phyloP scores from a whole-genome alignment of 257 asterid genomes.

The Henckelia pumila region DNA sequence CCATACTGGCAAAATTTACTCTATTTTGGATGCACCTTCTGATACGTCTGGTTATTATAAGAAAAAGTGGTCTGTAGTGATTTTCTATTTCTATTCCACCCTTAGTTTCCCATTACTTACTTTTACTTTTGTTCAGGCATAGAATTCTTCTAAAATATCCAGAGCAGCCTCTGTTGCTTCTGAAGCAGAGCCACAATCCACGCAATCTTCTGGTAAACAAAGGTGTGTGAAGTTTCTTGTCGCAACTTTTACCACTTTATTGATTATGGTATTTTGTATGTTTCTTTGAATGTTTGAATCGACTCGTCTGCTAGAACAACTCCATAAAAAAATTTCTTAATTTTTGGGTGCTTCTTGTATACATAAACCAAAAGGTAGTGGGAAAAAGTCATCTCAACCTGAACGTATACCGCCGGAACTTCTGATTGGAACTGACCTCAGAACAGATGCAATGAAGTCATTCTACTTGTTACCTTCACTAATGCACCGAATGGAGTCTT shows the following conservation, averaged over 20 bases:
- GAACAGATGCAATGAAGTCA: constrained; percentile 56
- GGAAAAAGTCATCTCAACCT: constrained; percentile 50
- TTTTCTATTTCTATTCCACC: constrained; percentile 11
- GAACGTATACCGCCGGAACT: constrained; percentile 93
- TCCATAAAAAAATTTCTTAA: no score
- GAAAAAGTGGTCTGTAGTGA: constrained; percentile 46
- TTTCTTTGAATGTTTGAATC: neutral
- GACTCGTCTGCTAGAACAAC: no score
- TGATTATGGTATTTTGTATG: neutral
- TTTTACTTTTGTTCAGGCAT: constrained; percentile 52
- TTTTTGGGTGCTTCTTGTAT: constrained; percentile 37
- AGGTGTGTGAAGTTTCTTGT: constrained; percentile 48
- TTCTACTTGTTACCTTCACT: constrained; percentile 90
- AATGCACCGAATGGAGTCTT: constrained; percentile 83
- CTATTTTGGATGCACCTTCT: constrained; percentile 49
- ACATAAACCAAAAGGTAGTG: constrained; percentile 29
- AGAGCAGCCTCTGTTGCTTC: constrained; percentile 69
- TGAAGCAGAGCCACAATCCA: constrained; percentile 90
- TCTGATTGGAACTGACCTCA: constrained; percentile 55
- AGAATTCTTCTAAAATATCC: constrained; percentile 70
- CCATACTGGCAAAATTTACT: constrained; percentile 84
- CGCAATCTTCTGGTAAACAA: constrained; percentile 87
- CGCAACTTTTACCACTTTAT: constrained; percentile 16
- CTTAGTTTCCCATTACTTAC: constrained; percentile 20
- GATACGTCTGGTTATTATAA: constrained; percentile 61